Conservation (phyloP, 768 basidiomycete species). For the Lactarius hengduanensis region DNA sequence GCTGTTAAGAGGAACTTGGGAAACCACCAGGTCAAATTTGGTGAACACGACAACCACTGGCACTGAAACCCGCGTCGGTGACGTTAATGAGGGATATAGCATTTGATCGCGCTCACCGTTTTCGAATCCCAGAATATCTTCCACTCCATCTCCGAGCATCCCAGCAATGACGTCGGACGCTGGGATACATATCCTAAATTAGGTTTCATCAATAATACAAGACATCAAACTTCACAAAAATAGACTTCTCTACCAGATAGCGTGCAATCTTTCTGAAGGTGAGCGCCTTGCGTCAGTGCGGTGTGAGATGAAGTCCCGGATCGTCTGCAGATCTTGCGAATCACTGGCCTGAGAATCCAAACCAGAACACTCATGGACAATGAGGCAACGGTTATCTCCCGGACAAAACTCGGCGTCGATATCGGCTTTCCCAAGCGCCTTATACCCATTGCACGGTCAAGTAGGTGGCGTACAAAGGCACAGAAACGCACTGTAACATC, state of each 20-base stretch:
- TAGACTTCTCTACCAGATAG: constrained; percentile 11
- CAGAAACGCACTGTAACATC: background rate
- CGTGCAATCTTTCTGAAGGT: constrained; percentile 4
- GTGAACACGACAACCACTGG: constrained; percentile 13
- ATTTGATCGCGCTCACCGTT: background rate
- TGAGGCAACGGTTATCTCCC: constrained; percentile 2
- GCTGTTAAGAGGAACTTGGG: background rate
- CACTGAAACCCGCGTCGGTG: background rate
- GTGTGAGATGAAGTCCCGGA: background rate
- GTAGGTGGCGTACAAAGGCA: background rate
- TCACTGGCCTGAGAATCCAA: background rate
- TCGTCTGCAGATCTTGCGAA: background rate
- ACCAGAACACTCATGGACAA: constrained; percentile 14
- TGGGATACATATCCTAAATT: background rate
- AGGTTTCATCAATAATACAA: background rate
- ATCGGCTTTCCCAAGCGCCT: background rate
- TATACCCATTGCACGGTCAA: background rate
- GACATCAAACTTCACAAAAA: background rate
- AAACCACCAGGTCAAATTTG: constrained; percentile 10
- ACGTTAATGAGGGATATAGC: background rate
- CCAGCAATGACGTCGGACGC: background rate
- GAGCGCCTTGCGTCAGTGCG: background rate
- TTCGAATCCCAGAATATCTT: background rate
- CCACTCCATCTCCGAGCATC: background rate
- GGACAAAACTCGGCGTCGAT: constrained; percentile 7